A percentile compares a stretch with the other conserved stretches of the same genome.
Conservation (phyloP, 169 alveolate species). For the Cryptosporidium tyzzeri region DNA sequence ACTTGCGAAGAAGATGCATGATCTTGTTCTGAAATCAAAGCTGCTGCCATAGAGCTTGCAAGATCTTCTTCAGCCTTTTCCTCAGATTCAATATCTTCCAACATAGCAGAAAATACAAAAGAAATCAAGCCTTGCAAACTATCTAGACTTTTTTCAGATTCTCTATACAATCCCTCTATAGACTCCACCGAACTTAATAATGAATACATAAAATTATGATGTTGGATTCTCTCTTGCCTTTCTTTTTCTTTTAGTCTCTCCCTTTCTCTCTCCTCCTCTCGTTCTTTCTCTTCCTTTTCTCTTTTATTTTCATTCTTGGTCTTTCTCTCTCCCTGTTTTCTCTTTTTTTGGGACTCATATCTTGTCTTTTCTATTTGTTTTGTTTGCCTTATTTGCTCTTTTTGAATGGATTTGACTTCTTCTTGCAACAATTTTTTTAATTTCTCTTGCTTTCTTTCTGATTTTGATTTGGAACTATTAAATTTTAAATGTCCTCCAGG, state of each 20-base stretch:
- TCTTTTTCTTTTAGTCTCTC: neutral
- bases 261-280: constrained; percentile 10
- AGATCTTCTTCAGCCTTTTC: neutral
- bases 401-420: neutral
- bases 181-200: neutral
- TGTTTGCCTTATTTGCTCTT: neutral
- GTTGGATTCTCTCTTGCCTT: neutral
- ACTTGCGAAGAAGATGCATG: no score
- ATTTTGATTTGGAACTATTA: neutral
- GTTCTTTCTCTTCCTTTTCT: neutral
- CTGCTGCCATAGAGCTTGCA: neutral
- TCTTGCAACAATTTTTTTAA: neutral
- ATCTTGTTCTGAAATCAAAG: neutral
- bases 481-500: no score
- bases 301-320: neutral
- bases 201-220: neutral
- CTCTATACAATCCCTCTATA: neutral
- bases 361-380: neutral
- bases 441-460: neutral
- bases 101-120: neutral
- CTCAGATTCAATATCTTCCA: neutral
- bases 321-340: neutral
- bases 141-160: neutral
- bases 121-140: neutral
- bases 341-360: neutral